Evolutionary conservation across 257 asterid species (phyloP).

Genomic region (Voacanga thouarsii): DNA sequence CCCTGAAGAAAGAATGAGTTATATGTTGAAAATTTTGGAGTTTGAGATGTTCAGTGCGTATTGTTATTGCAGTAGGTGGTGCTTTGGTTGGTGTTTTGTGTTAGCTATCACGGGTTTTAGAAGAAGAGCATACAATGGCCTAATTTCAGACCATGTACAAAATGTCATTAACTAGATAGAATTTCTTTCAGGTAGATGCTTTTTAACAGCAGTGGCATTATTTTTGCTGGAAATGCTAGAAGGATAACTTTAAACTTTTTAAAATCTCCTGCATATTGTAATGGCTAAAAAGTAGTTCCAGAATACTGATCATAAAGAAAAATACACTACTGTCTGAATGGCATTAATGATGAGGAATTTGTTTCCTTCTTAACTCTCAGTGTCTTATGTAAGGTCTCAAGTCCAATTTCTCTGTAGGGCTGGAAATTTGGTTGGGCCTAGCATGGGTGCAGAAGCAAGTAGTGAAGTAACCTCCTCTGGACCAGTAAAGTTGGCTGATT

Average conservation of each 20-base stretch:
- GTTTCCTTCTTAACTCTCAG: neutral
- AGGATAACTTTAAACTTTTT: neutral
- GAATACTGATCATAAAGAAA: neutral
- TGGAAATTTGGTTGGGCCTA: constrained; percentile 76
- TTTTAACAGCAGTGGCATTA: neutral
- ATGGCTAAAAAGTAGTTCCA: neutral
- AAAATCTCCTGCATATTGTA: neutral
- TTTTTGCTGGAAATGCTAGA: neutral
- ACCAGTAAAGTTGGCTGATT: constrained; percentile 83
- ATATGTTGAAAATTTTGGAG: neutral
- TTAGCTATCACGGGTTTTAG: neutral
- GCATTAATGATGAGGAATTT: neutral
- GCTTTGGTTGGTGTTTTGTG: neutral
- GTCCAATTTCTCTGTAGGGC: constrained; percentile 46
- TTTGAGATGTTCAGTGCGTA: neutral
- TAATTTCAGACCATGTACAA: neutral
- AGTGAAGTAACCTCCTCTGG: constrained; percentile 89
- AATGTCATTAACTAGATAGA: neutral
- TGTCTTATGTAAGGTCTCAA: too few relatives aligned
- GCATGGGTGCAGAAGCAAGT: constrained; percentile 73
- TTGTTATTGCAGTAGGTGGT: neutral
- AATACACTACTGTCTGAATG: neutral
- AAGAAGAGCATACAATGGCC: neutral
- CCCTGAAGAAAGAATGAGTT: neutral
- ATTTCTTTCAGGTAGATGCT: neutral